Conservation (phyloP, 495 filamentous ascomycete genomes). For the Penicillium malachiteum region DNA sequence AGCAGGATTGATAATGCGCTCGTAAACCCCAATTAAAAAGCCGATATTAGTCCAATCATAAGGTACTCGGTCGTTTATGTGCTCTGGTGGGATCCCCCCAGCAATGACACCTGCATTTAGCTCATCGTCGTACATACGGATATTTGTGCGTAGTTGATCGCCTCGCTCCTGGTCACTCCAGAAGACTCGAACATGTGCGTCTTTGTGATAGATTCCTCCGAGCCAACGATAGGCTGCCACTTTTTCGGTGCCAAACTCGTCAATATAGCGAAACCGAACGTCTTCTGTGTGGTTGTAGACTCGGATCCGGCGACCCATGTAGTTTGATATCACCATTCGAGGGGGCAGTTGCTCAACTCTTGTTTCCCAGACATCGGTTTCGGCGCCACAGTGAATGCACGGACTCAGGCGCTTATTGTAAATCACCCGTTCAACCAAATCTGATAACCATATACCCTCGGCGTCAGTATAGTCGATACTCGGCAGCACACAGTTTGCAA, state of each 20-base stretch:
- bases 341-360: constrained; percentile 25
- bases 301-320: background rate
- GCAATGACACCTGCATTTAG: constrained; percentile 24
- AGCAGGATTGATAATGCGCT: constrained; percentile 32
- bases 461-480: background rate
- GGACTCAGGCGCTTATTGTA: background rate
- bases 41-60: constrained; percentile 19
- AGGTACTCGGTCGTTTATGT: constrained; percentile 23
- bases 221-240: constrained; percentile 41
- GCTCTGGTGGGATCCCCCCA: constrained; percentile 17
- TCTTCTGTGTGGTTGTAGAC: constrained; percentile 32
- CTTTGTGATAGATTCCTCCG: constrained; percentile 37
- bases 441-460: background rate
- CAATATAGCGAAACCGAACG: constrained; percentile 24
- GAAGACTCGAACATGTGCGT: constrained; percentile 28
- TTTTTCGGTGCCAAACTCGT: constrained; percentile 6
- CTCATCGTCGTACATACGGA: constrained; percentile 34
- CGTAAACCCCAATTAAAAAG: constrained; percentile 36
- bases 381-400: background rate
- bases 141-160: constrained; percentile 13
- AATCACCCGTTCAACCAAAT: background rate
- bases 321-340: constrained; percentile 29
- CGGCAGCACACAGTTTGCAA: background rate
- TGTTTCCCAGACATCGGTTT: background rate
- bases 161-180: constrained; percentile 35